Conservation (phyloP, 1,139 yeast genomes). For the Yamadazyma diospyri region DNA sequence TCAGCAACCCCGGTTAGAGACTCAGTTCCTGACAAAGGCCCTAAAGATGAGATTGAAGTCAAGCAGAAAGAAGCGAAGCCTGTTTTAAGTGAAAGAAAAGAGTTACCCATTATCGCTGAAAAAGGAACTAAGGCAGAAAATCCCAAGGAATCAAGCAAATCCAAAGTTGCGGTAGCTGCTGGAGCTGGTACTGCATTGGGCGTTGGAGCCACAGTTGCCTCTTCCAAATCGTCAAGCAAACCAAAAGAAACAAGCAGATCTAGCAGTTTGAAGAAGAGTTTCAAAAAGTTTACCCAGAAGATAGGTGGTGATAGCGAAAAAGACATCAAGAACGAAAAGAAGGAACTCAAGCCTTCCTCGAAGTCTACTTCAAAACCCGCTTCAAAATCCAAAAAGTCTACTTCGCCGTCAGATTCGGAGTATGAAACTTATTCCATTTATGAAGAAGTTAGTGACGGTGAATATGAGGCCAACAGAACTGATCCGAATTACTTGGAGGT, state of each 20-base stretch:
- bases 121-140: conserved; percentile 12
- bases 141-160: neutral
- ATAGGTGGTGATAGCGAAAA: conserved; percentile 3
- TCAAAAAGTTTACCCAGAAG: conserved; percentile 11
- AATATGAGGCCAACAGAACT: conserved; percentile 39
- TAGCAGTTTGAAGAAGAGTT: conserved; percentile 13
- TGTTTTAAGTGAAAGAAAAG: conserved; percentile 26
- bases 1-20: conserved; percentile 13
- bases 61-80: conserved; percentile 5
- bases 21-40: conserved; percentile 15
- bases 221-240: conserved; percentile 5
- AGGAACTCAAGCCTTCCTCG: conserved; percentile 1
- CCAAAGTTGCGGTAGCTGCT: conserved; percentile 12
- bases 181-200: conserved; percentile 11
- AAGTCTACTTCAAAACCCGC: conserved; percentile 6
- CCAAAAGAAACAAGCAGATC: conserved; percentile 10
- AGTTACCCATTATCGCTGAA: conserved; percentile 16
- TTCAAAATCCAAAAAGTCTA: conserved; percentile 6
- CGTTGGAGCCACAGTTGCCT: conserved; percentile 11
- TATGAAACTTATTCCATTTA: conserved; percentile 42
- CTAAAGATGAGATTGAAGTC: conserved; percentile 15
- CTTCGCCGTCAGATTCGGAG: conserved; percentile 18
- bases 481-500: conserved; percentile 53
- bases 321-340: neutral
- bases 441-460: conserved; percentile 50